A percentile compares a stretch with the other conserved stretches of the same genome.
phyloP scores from a whole-genome alignment of 257 asterid genomes.

The Euphrasia confusa region DNA sequence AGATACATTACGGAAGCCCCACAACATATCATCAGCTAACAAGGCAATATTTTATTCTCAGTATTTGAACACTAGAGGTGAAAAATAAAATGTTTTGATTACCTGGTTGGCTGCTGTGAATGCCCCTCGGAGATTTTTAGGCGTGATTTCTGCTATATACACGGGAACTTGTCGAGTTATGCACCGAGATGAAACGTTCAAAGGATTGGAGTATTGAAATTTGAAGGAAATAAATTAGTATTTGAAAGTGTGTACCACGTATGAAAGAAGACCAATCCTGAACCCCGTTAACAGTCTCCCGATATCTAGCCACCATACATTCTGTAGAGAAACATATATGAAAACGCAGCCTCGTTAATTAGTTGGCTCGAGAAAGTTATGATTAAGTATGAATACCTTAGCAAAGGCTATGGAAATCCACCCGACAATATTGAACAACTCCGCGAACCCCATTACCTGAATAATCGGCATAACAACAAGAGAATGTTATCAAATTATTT shows the following conservation, averaged over 20 bases:
- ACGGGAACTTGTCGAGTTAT: constrained; percentile 59
- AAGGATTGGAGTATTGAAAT: neutral
- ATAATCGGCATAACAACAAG: constrained; percentile 20
- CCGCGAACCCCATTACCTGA: constrained; percentile 84
- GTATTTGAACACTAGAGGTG: constrained; percentile 4
- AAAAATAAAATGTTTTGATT: neutral
- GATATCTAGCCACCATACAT: constrained; percentile 66
- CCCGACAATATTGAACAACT: constrained; percentile 54
- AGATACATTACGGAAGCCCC: constrained; percentile 72
- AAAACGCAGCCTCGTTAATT: too few relatives aligned
- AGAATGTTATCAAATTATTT: neutral
- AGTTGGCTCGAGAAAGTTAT: neutral
- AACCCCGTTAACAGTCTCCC: constrained; percentile 76
- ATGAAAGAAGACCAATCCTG: constrained; percentile 78
- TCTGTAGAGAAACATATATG: constrained; percentile 36
- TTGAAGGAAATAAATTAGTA: neutral
- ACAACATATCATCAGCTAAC: constrained; percentile 76
- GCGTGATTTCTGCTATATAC: constrained; percentile 87
- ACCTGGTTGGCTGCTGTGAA: constrained; percentile 88
- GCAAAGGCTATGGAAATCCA: constrained; percentile 71
- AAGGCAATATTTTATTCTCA: constrained; percentile 24
- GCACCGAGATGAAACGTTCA: constrained; percentile 24
- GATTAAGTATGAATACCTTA: constrained; percentile 37
- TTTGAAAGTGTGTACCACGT: constrained; percentile 44
- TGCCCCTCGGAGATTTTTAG: constrained; percentile 78